Evolutionary conservation across 345 rosid genomes (phyloP), one percentile per base, ranked within the genome.

Genomic region (Lumnitzera littorea): DNA sequence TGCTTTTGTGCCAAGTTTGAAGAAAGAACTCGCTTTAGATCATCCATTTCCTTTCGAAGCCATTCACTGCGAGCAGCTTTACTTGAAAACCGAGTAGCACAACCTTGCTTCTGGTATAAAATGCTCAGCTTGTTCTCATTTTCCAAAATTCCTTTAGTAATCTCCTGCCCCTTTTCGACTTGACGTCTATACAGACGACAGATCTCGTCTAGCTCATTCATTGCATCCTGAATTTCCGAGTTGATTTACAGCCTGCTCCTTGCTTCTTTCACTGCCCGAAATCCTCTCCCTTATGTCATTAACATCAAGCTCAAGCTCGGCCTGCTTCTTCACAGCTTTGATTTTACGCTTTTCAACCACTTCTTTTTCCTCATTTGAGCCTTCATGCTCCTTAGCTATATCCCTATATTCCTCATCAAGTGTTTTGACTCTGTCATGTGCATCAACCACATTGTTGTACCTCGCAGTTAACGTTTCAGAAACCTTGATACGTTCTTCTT

Each of bases 41-140:
- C 96, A 69, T 82, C 86, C 77, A 90, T 84, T 83, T 94, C 99
- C 84, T 80, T 94, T 51, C 78, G 85, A 57, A 94, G 99, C 99
- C 99, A 94, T 79, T 65, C 79, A 76, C 90, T 97, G 71, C 99
- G 91, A 46, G 95, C 95, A 60, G 81, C 89, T 77, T 86, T 90
- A 70, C 81, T 84, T 50, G 96, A 76, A 77, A 94, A 94, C 53
- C 90, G 96, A 70, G 97, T 90, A 56, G 97, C 88, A 77, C 97
- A 96, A 55, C 99, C 99, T 70, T 94, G 97, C 73, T 94, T 94
- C 63, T 94, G 99, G 76, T 90, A 94, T 60, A 94, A 91, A 77
- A 90, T 87, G 70, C 97, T 94, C 71, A 94, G 99, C 69, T 84
- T 82, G 74, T 90, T 90, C 63, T 94, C 99, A 57, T 79, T 86